These are phyloP conservation scores for Trypanosoma mega DNA, from an alignment of 208 protist species.

Conservation along the genomic window DNA sequence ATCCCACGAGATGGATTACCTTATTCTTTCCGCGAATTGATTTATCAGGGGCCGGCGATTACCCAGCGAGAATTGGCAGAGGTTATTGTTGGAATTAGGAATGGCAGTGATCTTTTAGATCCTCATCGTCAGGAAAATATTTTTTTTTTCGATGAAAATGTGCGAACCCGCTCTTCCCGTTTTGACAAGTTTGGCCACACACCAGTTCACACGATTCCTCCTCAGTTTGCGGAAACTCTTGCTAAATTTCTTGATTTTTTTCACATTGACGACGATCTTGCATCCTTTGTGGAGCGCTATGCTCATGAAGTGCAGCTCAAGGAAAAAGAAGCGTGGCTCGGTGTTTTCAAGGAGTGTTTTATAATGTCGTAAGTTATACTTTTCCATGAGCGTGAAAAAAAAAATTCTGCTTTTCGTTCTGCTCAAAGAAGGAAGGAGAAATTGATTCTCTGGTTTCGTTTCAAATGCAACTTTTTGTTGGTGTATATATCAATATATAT, in stretches of 20 bases:
- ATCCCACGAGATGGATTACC: constrained; percentile 25
- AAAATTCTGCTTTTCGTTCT: too few species aligned
- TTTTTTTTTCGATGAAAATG: constrained; percentile 28
- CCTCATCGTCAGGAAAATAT: constrained; percentile 13
- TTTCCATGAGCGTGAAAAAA: too few species aligned
- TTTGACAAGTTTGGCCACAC: constrained; percentile 56
- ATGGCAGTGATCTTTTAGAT: constrained; percentile 11
- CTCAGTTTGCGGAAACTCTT: constrained; percentile 35
- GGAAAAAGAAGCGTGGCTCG: constrained; percentile 21
- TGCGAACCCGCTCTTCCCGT: constrained; percentile 26
- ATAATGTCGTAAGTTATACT: not conserved
- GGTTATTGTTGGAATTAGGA: constrained; percentile 5
- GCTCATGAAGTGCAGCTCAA: constrained; percentile 20
- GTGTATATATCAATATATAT: not conserved
- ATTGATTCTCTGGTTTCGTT: too few species aligned
- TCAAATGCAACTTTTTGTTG: not conserved
- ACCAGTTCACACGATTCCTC: constrained; percentile 62
- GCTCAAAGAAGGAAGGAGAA: too few species aligned
- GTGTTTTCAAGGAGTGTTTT: constrained; percentile 10
- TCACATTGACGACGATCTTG: constrained; percentile 59
- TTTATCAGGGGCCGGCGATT: constrained; percentile 48
- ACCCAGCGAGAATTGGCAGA: constrained; percentile 44
- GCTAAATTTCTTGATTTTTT: constrained; percentile 28
- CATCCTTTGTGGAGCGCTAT: constrained; percentile 43
- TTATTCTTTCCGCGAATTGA: constrained; percentile 18